Conservation (phyloP, 1,284 basidiomycete genomes). For the Cryptococcus deneoformans region DNA sequence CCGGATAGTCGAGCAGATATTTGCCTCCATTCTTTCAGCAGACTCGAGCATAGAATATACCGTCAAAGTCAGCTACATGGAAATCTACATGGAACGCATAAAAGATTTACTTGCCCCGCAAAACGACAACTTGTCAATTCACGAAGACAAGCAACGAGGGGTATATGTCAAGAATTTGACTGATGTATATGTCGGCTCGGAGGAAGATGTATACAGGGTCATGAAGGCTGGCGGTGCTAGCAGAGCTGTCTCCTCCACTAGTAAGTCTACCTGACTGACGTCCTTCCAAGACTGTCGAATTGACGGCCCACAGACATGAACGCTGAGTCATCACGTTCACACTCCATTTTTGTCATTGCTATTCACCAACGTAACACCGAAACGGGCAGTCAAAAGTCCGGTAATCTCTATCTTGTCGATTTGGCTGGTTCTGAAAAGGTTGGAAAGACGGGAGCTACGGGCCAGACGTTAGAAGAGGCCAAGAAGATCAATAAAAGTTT, state of each 20-base stretch:
- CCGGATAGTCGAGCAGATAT: conserved; percentile 98
- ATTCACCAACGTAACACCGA: conserved; percentile 97
- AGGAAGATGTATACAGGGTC: conserved; percentile 97
- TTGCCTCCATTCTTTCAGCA: conserved; percentile 93
- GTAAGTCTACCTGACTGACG: conserved; percentile 54
- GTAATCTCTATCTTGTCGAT: conserved; percentile 97
- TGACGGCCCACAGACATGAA: conserved; percentile 79
- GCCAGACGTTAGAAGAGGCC: conserved; percentile 97
- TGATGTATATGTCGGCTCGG: conserved; percentile 96
- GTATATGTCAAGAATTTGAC: conserved; percentile 98
- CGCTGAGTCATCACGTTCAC: conserved; percentile 97
- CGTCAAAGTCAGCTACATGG: conserved; percentile 99
- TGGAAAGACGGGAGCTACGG: conserved; percentile 98
- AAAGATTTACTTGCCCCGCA: conserved; percentile 94
- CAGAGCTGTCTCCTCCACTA: conserved; percentile 91
- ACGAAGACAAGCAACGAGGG: conserved; percentile 96
- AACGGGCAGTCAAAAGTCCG: conserved; percentile 91
- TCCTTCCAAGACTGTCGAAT: neutral
- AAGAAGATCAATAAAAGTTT: conserved; percentile 99
- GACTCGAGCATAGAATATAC: conserved; percentile 96
- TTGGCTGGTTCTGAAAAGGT: conserved; percentile 99
- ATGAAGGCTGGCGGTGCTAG: conserved; percentile 94
- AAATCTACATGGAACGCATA: conserved; percentile 98
- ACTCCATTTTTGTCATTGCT: conserved; percentile 98
- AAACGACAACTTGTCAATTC: conserved; percentile 97